phyloP scores from a whole-genome alignment of 1,284 basidiomycete genomes.

The Phenoliferia sp. region DNA sequence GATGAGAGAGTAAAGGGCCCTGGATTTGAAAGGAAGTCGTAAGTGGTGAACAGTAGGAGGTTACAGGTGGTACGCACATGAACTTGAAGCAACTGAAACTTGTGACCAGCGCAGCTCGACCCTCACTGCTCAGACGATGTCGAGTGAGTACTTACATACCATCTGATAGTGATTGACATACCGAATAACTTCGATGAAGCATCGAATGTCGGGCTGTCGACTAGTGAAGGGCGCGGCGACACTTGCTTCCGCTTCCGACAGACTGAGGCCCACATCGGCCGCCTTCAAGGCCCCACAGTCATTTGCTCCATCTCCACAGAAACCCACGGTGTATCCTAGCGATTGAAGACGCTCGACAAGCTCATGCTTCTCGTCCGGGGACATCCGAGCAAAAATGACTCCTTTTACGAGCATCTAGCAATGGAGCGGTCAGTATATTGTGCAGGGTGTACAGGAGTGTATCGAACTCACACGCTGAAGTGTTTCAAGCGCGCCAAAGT shows the following conservation, averaged over 20 bases:
- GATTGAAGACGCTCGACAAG: conserved; percentile 89
- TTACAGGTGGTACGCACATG: conserved; percentile 58
- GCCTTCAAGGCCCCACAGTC: conserved; percentile 98
- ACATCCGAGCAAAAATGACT: conserved; percentile 97
- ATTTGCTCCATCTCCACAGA: conserved; percentile 99
- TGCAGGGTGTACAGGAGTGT: background rate
- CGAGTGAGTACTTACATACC: background rate
- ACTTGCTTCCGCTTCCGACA: conserved; percentile 96
- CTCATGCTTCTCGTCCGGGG: conserved; percentile 99
- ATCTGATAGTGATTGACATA: background rate
- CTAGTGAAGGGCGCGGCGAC: conserved; percentile 99
- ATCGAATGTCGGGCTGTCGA: conserved; percentile 88
- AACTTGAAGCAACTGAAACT: conserved; percentile 99
- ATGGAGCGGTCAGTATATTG: background rate
- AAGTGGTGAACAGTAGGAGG: background rate
- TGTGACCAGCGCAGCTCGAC: conserved; percentile 89
- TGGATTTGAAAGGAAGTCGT: conserved; percentile 38
- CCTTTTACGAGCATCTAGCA: conserved; percentile 94
- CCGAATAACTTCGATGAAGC: conserved; percentile 88
- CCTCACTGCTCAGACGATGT: conserved; percentile 52
- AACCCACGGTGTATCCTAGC: conserved; percentile 91
- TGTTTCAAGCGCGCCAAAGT: conserved; percentile 88
- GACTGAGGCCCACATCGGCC: conserved; percentile 92
- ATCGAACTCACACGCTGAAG: conserved; percentile 67
- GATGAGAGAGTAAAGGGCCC: conserved; percentile 85